Evolutionary conservation across 2,329 filamentous ascomycete species (phyloP), one percentile per base, ranked within the genome.

Genomic region (Pseudopyrenochaeta lycopersici): DNA sequence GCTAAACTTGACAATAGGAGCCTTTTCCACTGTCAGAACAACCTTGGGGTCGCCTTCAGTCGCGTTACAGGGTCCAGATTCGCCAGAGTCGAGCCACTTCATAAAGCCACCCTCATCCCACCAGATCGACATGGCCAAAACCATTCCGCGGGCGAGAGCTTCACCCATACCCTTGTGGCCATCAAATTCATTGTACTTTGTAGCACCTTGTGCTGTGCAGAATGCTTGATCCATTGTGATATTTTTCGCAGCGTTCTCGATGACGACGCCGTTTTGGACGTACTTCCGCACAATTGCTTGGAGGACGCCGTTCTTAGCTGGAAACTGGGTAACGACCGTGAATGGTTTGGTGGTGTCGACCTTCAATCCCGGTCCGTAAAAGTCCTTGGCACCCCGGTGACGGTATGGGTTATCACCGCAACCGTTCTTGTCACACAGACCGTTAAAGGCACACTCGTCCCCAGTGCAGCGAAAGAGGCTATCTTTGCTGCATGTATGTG

Each of bases 241-340:
- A 36, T 70, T 68, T 30, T 55, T 44, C 14, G 80, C 68, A 7
- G 82, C 80, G 77, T 88, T 87, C 62, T 81, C 76, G 62, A 88
- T 84, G 55, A 87, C 80, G 31, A 78, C 77, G 61, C 84, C 85
- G 72, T 85, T 77, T 76, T 90, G 88, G 52, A 88, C 81, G 72
- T 89, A 90, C 74, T 88, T 81, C 64, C 87, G 85, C 64, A 82
- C 83, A 72, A 90, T 87, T 73, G 87, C 82, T 46, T 76, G 79
- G 43, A 89, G 83, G 9, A 77, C 75, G 51, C 87, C 86, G 54
- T 80, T 72, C 44, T 81, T 84, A 48, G 83, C 84, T 62, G 85
- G 74, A 78, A 90, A 90, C 73, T 89, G 87, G 9, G 87, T 90
- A 52, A 89, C 84, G 20, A 90, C 85, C 7, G 87, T 89, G 63